These are phyloP conservation scores for Zostera marina DNA, from an alignment of 116 monocot species.

Conservation along the genomic window DNA sequence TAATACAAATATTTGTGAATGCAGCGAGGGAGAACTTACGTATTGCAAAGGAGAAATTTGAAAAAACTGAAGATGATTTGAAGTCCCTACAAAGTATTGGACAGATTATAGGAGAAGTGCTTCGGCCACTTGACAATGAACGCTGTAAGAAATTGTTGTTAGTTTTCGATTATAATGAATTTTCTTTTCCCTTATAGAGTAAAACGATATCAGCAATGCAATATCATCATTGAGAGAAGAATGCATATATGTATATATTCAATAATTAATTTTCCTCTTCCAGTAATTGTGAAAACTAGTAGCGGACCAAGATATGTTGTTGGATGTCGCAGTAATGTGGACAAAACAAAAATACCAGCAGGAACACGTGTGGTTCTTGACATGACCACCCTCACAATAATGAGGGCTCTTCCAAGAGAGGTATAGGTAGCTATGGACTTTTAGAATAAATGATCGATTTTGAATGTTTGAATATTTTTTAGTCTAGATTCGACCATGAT, in stretches of 20 bases:
- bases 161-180: background rate
- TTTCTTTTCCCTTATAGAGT: background rate
- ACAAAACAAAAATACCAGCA: slow-evolving; percentile 72
- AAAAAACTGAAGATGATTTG: slow-evolving; percentile 95
- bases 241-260: no score
- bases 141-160: slow-evolving; percentile 36
- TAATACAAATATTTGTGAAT: background rate
- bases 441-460: no score
- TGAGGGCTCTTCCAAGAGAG: slow-evolving; percentile 96
- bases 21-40: slow-evolving; percentile 66
- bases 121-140: slow-evolving; percentile 93
- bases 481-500: no score
- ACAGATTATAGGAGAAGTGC: slow-evolving; percentile 98
- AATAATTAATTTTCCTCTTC: background rate
- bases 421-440: slow-evolving; percentile 13
- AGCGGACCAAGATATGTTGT: slow-evolving; percentile 99
- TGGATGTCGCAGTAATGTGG: slow-evolving; percentile 95
- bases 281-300: slow-evolving; percentile 97
- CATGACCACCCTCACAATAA: slow-evolving; percentile 98
- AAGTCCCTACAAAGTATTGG: slow-evolving; percentile 99
- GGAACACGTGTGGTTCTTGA: slow-evolving; percentile 97
- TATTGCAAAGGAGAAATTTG: slow-evolving; percentile 63
- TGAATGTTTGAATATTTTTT: no score
- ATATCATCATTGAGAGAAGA: no score
- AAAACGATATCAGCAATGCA: no score